These are phyloP conservation scores for Calonectria henricotiae DNA, from an alignment of 2,329 filamentous ascomycete species.

Conservation along the genomic window DNA sequence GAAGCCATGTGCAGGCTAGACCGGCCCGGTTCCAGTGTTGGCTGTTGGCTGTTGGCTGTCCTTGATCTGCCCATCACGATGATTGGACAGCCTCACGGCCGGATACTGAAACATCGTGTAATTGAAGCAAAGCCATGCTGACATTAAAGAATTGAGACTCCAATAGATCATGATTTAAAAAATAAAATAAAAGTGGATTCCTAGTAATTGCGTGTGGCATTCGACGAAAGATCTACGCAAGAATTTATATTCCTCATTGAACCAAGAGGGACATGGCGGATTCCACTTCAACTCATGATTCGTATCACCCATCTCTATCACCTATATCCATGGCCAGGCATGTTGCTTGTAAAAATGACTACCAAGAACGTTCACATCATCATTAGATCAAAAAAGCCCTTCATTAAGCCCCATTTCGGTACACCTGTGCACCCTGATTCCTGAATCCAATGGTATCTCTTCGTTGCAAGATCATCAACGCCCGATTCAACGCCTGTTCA, in stretches of 20 bases:
- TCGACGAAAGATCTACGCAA: background rate
- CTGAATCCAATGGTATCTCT: conserved; percentile 89
- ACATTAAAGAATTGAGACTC: background rate
- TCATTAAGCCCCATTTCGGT: conserved; percentile 77
- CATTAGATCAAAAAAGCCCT: conserved; percentile 36
- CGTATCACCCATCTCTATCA: conserved; percentile 44
- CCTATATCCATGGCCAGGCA: conserved; percentile 37
- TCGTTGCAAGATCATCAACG: conserved; percentile 88
- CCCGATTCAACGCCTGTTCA: conserved; percentile 88
- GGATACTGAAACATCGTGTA: background rate
- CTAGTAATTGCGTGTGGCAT: background rate
- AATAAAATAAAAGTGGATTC: too few species aligned
- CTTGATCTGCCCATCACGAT: background rate
- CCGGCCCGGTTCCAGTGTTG: conserved; percentile 7
- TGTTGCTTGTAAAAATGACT: conserved; percentile 29
- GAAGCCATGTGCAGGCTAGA: background rate
- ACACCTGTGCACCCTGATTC: conserved; percentile 83
- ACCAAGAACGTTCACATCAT: conserved; percentile 38
- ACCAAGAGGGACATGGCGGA: background rate
- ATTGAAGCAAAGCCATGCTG: background rate
- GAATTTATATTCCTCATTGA: background rate
- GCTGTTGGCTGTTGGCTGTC: conserved; percentile 9
- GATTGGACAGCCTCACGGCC: conserved; percentile 3
- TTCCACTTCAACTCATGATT: conserved; percentile 45
- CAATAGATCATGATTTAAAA: background rate